A percentile compares a stretch with the other conserved stretches of the same genome.
phyloP scores from a whole-genome alignment of 768 basidiomycete species.

The Dentipellis sp. region DNA sequence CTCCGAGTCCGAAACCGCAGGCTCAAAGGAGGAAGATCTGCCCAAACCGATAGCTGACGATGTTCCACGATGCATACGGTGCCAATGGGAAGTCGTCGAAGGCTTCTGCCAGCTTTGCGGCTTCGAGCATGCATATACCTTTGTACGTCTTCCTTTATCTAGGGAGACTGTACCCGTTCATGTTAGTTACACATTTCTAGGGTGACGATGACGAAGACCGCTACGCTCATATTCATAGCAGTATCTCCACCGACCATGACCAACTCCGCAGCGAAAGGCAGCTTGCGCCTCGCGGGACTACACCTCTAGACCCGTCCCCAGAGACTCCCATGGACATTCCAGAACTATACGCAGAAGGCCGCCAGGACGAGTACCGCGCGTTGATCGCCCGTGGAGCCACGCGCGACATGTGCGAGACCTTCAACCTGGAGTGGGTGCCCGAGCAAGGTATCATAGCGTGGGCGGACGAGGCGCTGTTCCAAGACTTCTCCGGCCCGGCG shows the following conservation, averaged over 20 bases:
- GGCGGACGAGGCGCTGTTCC: constrained; percentile 23
- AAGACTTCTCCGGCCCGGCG: constrained; percentile 23
- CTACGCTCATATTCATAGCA: neutral
- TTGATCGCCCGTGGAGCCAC: constrained; percentile 26
- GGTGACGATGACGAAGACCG: too few relatives aligned
- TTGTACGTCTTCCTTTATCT: too few relatives aligned
- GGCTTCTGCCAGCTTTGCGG: too few relatives aligned
- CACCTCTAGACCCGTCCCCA: constrained; percentile 19
- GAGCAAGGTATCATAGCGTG: constrained; percentile 19
- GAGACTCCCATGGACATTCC: constrained; percentile 5
- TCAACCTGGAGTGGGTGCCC: neutral
- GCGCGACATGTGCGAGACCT: neutral
- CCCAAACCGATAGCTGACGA: too few relatives aligned
- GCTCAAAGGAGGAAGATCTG: too few relatives aligned
- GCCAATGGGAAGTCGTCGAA: too few relatives aligned
- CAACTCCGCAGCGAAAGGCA: constrained; percentile 19
- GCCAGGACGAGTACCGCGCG: constrained; percentile 19
- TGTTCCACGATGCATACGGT: too few relatives aligned
- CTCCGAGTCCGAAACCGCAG: too few relatives aligned
- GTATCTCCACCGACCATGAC: constrained; percentile 14
- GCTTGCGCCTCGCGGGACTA: constrained; percentile 21
- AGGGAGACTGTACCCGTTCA: too few relatives aligned
- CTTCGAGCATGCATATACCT: too few relatives aligned
- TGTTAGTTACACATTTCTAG: too few relatives aligned
- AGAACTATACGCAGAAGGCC: neutral